phyloP scores from a whole-genome alignment of 2,329 filamentous ascomycete genomes.

The Apiospora phragmitis region DNA sequence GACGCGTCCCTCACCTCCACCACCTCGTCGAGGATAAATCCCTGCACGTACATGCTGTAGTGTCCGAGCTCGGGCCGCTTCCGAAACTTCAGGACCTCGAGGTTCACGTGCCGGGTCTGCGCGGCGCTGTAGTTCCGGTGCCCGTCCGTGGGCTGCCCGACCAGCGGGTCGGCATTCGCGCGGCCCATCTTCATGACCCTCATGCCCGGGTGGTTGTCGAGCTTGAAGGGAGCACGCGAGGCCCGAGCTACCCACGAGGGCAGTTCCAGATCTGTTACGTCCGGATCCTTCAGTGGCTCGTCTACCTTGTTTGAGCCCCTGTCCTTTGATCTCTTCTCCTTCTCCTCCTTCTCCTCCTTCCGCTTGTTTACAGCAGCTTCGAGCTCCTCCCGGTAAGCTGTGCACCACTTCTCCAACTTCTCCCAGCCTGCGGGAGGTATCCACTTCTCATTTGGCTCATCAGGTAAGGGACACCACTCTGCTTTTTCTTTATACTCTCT shows the following conservation, averaged over 20 bases:
- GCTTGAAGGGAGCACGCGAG: slow-evolving; percentile 25
- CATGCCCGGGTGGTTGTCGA: slow-evolving; percentile 24
- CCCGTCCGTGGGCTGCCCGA: slow-evolving; percentile 28
- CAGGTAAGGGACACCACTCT: background rate
- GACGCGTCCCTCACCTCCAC: slow-evolving; percentile 19
- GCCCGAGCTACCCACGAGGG: slow-evolving; percentile 23
- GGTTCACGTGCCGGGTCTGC: slow-evolving; percentile 10
- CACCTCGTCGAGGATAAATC: slow-evolving; percentile 30
- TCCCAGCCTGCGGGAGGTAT: background rate
- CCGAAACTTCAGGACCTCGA: slow-evolving; percentile 19
- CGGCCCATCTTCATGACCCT: slow-evolving; percentile 19
- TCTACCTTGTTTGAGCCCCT: background rate
- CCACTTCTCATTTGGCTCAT: background rate
- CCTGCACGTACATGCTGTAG: slow-evolving; percentile 33
- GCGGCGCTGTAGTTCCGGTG: slow-evolving; percentile 34
- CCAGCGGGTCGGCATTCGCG: slow-evolving; percentile 36
- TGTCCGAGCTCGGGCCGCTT: slow-evolving; percentile 22
- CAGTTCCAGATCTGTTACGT: background rate
- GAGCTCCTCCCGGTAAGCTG: background rate
- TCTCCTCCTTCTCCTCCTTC: background rate
- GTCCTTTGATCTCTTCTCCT: background rate
- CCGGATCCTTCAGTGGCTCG: background rate
- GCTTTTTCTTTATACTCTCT: background rate
- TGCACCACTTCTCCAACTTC: background rate
- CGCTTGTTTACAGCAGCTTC: too few relatives aligned